Percentiles rank a stretch among this genome's conserved stretches.
Evolutionary conservation across 306 rosid species (phyloP).

Genomic region (Rosa rugosa): DNA sequence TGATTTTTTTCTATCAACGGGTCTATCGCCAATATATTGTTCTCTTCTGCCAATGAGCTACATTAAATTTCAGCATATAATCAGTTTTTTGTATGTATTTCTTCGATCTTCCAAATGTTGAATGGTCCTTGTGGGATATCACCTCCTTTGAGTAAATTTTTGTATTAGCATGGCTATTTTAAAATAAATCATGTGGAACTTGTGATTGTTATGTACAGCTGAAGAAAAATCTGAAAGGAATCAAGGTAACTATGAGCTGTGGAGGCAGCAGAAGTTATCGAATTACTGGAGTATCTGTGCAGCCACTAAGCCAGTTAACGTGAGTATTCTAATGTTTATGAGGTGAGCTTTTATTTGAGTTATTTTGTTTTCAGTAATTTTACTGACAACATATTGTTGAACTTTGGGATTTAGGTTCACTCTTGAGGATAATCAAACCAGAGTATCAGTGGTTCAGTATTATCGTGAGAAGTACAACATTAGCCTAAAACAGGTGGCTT

Average conservation of each 20-base stretch:
- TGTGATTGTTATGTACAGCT: conserved; percentile 35
- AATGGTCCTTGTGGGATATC: not conserved
- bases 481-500: not conserved
- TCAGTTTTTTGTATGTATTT: not conserved
- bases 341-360: not conserved
- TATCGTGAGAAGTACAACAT: conserved; percentile 46
- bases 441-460: conserved; percentile 40
- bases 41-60: not conserved
- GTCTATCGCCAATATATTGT: not conserved
- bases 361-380: not conserved
- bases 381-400: not conserved
- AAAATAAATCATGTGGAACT: not conserved
- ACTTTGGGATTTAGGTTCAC: conserved; percentile 49
- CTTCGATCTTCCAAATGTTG: not conserved
- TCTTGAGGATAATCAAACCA: conserved; percentile 35
- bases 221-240: conserved; percentile 46
- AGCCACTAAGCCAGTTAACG: conserved; percentile 47
- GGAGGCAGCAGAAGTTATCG: conserved; percentile 21
- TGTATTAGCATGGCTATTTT: not conserved
- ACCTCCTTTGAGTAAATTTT: not conserved
- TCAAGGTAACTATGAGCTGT: conserved; percentile 36
- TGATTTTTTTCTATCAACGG: not conserved
- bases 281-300: conserved; percentile 46
- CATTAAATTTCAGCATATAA: not conserved
- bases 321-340: conserved; percentile 21